Percentiles rank a stretch among this genome's conserved stretches.
phyloP scores from a whole-genome alignment of 164 flowering plant species.

The Malania oleifera region DNA sequence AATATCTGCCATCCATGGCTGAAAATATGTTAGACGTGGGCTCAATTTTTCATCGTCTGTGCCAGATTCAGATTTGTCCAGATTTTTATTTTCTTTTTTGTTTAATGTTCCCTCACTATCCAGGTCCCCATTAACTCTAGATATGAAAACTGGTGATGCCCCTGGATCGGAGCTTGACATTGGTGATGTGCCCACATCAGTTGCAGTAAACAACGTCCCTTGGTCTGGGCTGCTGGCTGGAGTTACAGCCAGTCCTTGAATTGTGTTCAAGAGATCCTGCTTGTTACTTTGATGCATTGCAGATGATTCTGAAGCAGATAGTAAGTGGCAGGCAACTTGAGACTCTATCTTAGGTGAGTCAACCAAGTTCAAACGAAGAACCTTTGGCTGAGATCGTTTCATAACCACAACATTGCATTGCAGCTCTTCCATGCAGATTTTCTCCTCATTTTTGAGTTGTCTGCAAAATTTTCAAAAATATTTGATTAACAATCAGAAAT shows the following conservation, averaged over 20 bases:
- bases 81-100: slow-evolving; percentile 19
- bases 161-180: slow-evolving; percentile 78
- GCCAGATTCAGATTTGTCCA: slow-evolving; percentile 55
- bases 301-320: slow-evolving; percentile 26
- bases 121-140: slow-evolving; percentile 32
- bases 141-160: slow-evolving; percentile 43
- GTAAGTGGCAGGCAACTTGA: slow-evolving; percentile 19
- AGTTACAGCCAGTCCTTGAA: slow-evolving; percentile 69
- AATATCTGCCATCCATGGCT: slow-evolving; percentile 50
- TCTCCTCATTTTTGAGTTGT: slow-evolving; percentile 59
- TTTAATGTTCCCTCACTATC: slow-evolving; percentile 25
- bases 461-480: slow-evolving; percentile 30
- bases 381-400: slow-evolving; percentile 65
- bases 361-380: slow-evolving; percentile 74
- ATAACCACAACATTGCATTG: slow-evolving; percentile 84
- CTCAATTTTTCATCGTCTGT: slow-evolving; percentile 43
- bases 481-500: background rate
- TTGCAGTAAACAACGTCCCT: slow-evolving; percentile 53
- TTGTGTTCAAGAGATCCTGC: slow-evolving; percentile 22
- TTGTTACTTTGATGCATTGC: slow-evolving; percentile 17
- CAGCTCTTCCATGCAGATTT: slow-evolving; percentile 72
- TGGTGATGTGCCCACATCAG: slow-evolving; percentile 71
- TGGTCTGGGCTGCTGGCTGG: slow-evolving; percentile 86
- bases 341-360: slow-evolving; percentile 38
- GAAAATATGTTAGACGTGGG: slow-evolving; percentile 30